These are phyloP conservation scores for Euphorbia lathyris DNA, from an alignment of 345 rosid species.

Conservation along the genomic window DNA sequence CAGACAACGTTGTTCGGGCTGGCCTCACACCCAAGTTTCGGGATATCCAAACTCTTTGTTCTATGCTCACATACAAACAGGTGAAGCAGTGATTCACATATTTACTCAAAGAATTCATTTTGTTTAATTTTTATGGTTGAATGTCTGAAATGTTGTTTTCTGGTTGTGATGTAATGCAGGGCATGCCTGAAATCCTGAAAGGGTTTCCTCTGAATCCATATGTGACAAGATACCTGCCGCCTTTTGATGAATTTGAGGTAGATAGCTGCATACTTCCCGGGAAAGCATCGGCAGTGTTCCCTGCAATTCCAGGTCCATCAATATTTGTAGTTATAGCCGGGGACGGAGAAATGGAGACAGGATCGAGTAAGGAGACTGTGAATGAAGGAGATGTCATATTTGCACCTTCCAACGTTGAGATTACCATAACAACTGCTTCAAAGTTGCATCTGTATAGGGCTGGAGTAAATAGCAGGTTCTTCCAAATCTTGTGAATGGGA, in stretches of 20 bases:
- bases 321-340: slow-evolving; percentile 60
- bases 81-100: slow-evolving; percentile 33
- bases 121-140: not conserved
- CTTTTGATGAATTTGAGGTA: slow-evolving; percentile 90
- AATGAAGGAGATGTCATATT: slow-evolving; percentile 74
- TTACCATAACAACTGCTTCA: slow-evolving; percentile 44
- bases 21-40: slow-evolving; percentile 93
- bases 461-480: slow-evolving; percentile 69
- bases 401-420: slow-evolving; percentile 64
- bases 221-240: slow-evolving; percentile 80
- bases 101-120: not conserved
- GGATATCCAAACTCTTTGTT: slow-evolving; percentile 80
- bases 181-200: slow-evolving; percentile 75
- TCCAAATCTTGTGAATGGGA: slow-evolving; percentile 32
- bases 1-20: slow-evolving; percentile 96
- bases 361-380: slow-evolving; percentile 36
- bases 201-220: slow-evolving; percentile 64
- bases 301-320: slow-evolving; percentile 77
- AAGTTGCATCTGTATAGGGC: slow-evolving; percentile 78
- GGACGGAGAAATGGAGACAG: slow-evolving; percentile 50
- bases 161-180: slow-evolving; percentile 55
- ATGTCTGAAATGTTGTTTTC: no score
- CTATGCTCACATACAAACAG: slow-evolving; percentile 96
- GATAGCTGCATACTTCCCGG: slow-evolving; percentile 68
- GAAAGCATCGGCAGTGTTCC: slow-evolving; percentile 61